Evolutionary conservation across 1,284 basidiomycete species (phyloP), one percentile per base, ranked within the genome.

Genomic region (Chalciporus sp.): DNA sequence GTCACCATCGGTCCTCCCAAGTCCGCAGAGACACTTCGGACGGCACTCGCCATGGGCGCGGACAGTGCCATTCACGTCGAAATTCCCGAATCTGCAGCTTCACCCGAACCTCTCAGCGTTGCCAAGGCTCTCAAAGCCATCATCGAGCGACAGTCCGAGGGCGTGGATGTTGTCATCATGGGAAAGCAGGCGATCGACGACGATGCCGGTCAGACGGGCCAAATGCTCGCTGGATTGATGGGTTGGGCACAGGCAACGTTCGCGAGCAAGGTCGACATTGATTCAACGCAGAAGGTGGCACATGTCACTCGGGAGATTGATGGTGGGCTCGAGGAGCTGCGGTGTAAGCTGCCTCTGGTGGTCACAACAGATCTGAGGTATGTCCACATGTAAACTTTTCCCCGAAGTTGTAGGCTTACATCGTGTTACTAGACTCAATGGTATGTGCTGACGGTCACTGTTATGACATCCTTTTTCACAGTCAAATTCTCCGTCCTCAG

Each of bases 181-280:
- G 96, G 97, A n/a, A 99, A 99, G 76, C 96, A 99, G 74, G 91
- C 96, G 11, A 99, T 99, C 64, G 96, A 99, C 74, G 95, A 97
- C 65, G 96, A 99, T 72, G 83, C 92, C 4, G 92, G 93, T n/a
- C 90, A 95, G 76, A 98, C 96, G 8, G 96, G 96, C 1, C 95
- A 98, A 70, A 98, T 98, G 92, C 82, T 99, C 39, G 95, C 96
- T 17, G 96, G 94, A 3, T 76, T 98, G 65, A 75, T 98, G 63
- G 86, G 88, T 45, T 98, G 95, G 92, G 84, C 90, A 10, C 96
- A 99, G 76, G 96, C 92, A 47, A 95, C 93, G 60, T 99, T 95
- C 72, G 96, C 95, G 47, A 94, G 90, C 73, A 94, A 94, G 75
- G 76, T 99, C 19, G 88, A 89, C 16, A 75, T 98, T 20, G 86